These are phyloP conservation scores for Colletotrichum lentis DNA, from an alignment of 2,329 filamentous ascomycete species.

Conservation along the genomic window DNA sequence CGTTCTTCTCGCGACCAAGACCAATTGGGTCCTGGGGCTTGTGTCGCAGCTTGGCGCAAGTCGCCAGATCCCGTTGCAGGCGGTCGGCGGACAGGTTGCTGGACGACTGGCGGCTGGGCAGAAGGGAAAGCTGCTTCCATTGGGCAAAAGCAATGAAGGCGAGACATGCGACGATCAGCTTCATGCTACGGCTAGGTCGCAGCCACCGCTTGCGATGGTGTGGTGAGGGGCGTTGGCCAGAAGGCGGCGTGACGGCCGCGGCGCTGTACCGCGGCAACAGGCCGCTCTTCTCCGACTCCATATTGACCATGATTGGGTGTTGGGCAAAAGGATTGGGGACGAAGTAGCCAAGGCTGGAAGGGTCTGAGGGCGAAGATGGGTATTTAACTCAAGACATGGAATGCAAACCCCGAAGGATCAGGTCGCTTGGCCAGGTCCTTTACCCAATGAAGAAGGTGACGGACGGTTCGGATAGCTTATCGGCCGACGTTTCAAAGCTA, in stretches of 20 bases:
- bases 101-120: conserved; percentile 36
- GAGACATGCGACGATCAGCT: conserved; percentile 55
- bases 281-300: conserved; percentile 50
- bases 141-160: conserved; percentile 60
- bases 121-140: conserved; percentile 52
- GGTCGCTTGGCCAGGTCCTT: conserved; percentile 17
- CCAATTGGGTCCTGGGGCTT: conserved; percentile 66
- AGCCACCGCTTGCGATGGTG: conserved; percentile 18
- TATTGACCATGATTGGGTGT: neutral
- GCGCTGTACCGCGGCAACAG: conserved; percentile 56
- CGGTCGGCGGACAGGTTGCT: conserved; percentile 58
- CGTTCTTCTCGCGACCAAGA: conserved; percentile 65
- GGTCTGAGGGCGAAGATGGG: neutral
- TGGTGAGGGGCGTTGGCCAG: conserved; percentile 31
- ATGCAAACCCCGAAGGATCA: conserved; percentile 10
- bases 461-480: conserved; percentile 30
- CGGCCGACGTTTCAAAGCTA: conserved; percentile 30
- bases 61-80: conserved; percentile 62
- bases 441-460: conserved; percentile 34
- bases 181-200: conserved; percentile 34
- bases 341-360: neutral
- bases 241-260: conserved; percentile 40
- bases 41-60: conserved; percentile 63
- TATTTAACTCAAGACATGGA: conserved; percentile 8
- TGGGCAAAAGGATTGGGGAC: conserved; percentile 7